Base-by-base conservation (phyloP, 2,329 filamentous ascomycete species). In the Fusarium buxicola region DNA sequence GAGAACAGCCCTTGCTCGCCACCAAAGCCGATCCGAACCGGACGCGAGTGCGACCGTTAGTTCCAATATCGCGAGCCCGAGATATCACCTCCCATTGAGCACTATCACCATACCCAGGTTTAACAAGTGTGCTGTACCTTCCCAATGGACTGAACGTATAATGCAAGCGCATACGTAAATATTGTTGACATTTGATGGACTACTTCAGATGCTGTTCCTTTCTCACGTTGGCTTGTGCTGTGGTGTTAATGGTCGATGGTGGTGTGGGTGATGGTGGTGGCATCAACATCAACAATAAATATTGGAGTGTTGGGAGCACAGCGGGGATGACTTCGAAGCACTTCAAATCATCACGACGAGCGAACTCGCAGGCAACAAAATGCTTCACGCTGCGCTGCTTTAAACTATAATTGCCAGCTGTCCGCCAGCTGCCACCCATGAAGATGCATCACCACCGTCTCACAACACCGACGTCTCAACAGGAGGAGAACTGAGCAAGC, bases 311-410 rank as follows among this genome's bases (percentile, higher is more conserved):
- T 10, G 38, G 13, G 18, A 13, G 28, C 15, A 7, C n/a, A 46
- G 39, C 7, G 15, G 9, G 21, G 45, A 50, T 45, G 40, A 43
- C 50, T 36, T 53, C 53, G 40, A 55, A 65, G 62, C 64, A 68
- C 58, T 36, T 21, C 5, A 9, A 48, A 66, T 44, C 16, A 47
- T 57, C 58, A 30, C 15, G 21, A 36, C 15, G 47, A n/a, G 11
- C 11, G n/a, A 8, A 32, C 55, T 53, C 34, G 25, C 31, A 7
- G 21, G 7, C n/a, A 32, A 13, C 8, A 15, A 43, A 61, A 40
- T 35, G 50, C 59, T 44, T 69, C 61, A 53, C 24, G 39, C 47
- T 0, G 43, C 43, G 39, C 25, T 9, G 40, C 4, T 24, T 11
- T 18, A 39, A 18, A 25, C 18, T 27, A 15, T 13, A 11, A 36